Conservation (phyloP, 1,284 basidiomycete genomes). For the Fomitopsis betulina region DNA sequence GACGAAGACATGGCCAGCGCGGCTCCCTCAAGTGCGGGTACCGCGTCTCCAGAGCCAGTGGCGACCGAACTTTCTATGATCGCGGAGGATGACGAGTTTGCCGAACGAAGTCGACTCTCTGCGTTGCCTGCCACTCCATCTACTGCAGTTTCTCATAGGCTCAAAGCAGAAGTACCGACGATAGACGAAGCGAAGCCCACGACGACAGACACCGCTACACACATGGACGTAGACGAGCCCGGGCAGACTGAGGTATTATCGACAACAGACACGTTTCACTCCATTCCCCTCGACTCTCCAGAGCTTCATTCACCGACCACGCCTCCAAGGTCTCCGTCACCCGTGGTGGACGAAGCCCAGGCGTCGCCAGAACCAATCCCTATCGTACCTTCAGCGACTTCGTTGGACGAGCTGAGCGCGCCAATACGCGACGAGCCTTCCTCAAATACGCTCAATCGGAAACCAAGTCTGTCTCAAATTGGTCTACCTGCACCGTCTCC, state of each 20-base stretch:
- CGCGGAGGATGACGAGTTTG: slow-evolving; percentile 62
- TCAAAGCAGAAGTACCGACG: not conserved
- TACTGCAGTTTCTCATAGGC: not conserved
- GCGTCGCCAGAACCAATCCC: slow-evolving; percentile 29
- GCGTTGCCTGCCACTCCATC: not conserved
- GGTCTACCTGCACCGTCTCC: slow-evolving; percentile 62
- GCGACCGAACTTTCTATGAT: slow-evolving; percentile 58
- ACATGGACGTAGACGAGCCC: slow-evolving; percentile 10
- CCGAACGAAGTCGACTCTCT: slow-evolving; percentile 21
- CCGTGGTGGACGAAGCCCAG: slow-evolving; percentile 9
- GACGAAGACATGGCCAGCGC: not conserved
- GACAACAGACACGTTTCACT: slow-evolving; percentile 31
- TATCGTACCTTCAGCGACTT: not conserved
- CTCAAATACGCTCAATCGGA: slow-evolving; percentile 25
- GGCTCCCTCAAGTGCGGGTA: not conserved
- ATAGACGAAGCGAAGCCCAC: not conserved
- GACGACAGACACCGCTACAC: slow-evolving; percentile 1
- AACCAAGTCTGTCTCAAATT: slow-evolving; percentile 36
- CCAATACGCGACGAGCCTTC: slow-evolving; percentile 24
- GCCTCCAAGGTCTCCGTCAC: slow-evolving; percentile 11
- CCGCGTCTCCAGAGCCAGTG: not conserved
- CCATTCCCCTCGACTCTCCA: slow-evolving; percentile 33
- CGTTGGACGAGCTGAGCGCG: slow-evolving; percentile 19
- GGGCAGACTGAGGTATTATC: slow-evolving; percentile 10
- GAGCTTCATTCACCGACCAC: slow-evolving; percentile 1